Conservation (phyloP, 139 green algal genomes). For the Cymbomonas tetramitiformis region DNA sequence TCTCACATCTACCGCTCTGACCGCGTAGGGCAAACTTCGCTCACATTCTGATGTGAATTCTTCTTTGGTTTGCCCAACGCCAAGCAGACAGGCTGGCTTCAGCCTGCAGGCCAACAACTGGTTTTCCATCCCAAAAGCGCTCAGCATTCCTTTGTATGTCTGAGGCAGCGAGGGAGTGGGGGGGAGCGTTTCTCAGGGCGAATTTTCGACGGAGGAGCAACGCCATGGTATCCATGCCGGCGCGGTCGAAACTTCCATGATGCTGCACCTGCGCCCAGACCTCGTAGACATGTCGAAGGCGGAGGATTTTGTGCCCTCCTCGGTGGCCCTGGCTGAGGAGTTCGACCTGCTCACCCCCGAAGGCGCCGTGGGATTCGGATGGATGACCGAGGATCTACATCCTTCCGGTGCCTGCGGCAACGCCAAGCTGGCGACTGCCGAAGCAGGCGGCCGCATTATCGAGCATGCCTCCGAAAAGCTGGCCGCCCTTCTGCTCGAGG, state of each 20-base stretch:
- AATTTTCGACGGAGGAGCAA: constrained; percentile 4
- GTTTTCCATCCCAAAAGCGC: no score
- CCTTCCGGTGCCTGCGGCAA: constrained; percentile 3
- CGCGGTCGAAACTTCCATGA: constrained; percentile 16
- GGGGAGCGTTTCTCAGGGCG: no score
- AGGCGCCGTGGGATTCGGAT: constrained; percentile 14
- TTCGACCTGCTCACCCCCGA: constrained; percentile 9
- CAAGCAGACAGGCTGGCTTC: no score
- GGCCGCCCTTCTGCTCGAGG: constrained; percentile 5
- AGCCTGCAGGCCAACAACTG: no score
- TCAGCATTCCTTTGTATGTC: no score
- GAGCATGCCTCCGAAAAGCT: constrained; percentile 13
- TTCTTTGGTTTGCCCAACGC: no score
- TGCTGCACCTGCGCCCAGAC: constrained; percentile 15
- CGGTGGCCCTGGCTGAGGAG: not conserved
- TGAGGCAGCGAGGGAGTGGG: not conserved
- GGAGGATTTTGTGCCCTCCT: not conserved
- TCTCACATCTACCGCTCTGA: no score
- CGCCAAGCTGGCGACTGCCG: constrained; percentile 2
- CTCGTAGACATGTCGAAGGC: not conserved
- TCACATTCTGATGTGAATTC: no score
- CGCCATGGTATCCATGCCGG: constrained; percentile 13
- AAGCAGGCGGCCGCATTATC: not conserved
- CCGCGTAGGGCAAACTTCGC: no score
- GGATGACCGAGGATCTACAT: constrained; percentile 12